These are phyloP conservation scores for Macrocybe gigantea DNA, from an alignment of 768 basidiomycete species.

Conservation along the genomic window DNA sequence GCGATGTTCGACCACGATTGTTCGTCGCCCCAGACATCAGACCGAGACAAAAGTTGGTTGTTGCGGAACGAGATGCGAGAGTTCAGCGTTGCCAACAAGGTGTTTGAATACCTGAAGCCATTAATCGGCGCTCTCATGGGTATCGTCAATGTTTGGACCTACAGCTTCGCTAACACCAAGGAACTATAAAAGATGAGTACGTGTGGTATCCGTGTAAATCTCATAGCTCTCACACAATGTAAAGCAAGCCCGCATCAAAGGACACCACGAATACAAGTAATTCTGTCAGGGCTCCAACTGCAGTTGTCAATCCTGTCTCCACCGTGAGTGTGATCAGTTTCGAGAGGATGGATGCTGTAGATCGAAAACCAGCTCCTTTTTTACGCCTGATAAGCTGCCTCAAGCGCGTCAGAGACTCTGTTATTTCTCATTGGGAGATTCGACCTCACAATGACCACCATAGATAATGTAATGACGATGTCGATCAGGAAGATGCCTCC, in stretches of 20 bases:
- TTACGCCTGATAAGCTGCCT: neutral
- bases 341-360: neutral
- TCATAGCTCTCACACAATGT: too few species aligned
- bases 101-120: too few species aligned
- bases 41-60: too few species aligned
- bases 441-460: constrained; percentile 1
- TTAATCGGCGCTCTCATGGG: too few species aligned
- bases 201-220: too few species aligned
- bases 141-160: too few species aligned
- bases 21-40: too few species aligned
- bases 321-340: constrained; percentile 4
- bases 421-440: neutral
- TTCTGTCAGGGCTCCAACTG: constrained; percentile 2
- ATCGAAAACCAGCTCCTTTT: neutral
- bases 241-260: neutral
- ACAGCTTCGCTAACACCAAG: too few species aligned
- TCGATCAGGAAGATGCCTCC: constrained; percentile 1
- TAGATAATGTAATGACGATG: constrained; percentile 3
- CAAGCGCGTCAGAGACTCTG: neutral
- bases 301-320: constrained; percentile 6
- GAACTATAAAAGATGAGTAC: too few species aligned
- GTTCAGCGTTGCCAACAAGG: too few species aligned
- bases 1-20: too few species aligned
- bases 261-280: constrained; percentile 4
- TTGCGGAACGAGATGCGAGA: too few species aligned